Evolutionary conservation across 2,329 filamentous ascomycete species (phyloP).

Genomic region (Parasarocladium wereldwijsianum): DNA sequence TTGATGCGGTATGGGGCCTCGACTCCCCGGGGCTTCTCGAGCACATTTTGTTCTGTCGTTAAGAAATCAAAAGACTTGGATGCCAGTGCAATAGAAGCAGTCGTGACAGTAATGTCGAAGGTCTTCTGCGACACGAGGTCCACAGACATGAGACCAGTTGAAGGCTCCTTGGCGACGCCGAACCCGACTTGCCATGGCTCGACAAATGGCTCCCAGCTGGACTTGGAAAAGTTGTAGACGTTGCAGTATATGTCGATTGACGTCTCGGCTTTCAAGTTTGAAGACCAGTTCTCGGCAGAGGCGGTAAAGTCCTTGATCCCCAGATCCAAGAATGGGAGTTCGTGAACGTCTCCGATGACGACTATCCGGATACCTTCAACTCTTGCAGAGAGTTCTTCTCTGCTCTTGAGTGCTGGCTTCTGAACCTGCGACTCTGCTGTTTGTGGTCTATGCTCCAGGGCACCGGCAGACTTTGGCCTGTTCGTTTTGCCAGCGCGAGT

Average conservation of each 20-base stretch:
- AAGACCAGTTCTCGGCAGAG: slow-evolving; percentile 82
- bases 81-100: slow-evolving; percentile 80
- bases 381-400: slow-evolving; percentile 72
- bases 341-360: slow-evolving; percentile 88
- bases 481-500: slow-evolving; percentile 30
- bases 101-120: slow-evolving; percentile 84
- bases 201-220: slow-evolving; percentile 89
- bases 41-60: slow-evolving; percentile 67
- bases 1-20: slow-evolving; percentile 89
- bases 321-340: slow-evolving; percentile 86
- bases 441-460: slow-evolving; percentile 10
- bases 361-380: slow-evolving; percentile 85
- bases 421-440: slow-evolving; percentile 8
- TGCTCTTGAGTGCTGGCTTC: slow-evolving; percentile 11
- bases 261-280: slow-evolving; percentile 71
- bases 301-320: slow-evolving; percentile 83
- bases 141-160: slow-evolving; percentile 63
- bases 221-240: slow-evolving; percentile 98
- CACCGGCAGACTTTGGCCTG: slow-evolving; percentile 20
- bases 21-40: slow-evolving; percentile 81
- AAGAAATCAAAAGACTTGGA: slow-evolving; percentile 91
- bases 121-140: slow-evolving; percentile 81
- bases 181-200: slow-evolving; percentile 96
- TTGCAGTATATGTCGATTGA: slow-evolving; percentile 91
- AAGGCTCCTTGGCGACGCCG: slow-evolving; percentile 65